A percentile compares a stretch with the other conserved stretches of the same genome.
phyloP scores from a whole-genome alignment of 2,329 filamentous ascomycete species.

The Chaetomiaceae sp. region DNA sequence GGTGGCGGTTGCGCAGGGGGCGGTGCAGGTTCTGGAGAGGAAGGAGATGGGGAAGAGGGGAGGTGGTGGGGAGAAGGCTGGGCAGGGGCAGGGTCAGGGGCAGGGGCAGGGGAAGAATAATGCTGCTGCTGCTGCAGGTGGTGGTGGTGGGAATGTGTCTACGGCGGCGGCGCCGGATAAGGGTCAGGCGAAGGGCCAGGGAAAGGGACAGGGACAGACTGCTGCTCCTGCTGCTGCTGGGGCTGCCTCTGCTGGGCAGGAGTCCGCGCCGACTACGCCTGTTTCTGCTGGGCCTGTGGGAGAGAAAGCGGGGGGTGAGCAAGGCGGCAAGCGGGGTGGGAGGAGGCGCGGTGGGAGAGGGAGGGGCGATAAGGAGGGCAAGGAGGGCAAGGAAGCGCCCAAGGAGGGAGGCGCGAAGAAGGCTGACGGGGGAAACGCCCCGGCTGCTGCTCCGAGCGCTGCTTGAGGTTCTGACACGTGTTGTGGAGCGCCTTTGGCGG shows the following conservation, averaged over 20 bases:
- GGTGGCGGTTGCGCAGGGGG: slow-evolving; percentile 75
- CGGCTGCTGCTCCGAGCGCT: not conserved
- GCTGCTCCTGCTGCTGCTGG: too few relatives aligned
- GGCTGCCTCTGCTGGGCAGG: not conserved
- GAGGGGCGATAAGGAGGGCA: slow-evolving; percentile 14
- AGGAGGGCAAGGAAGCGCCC: slow-evolving; percentile 13
- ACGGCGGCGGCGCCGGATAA: not conserved
- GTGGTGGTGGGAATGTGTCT: not conserved
- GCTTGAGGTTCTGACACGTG: too few relatives aligned
- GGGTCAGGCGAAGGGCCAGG: not conserved
- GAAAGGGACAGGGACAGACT: not conserved
- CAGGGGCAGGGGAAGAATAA: not conserved
- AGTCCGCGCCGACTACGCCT: not conserved
- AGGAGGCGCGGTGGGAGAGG: slow-evolving; percentile 21
- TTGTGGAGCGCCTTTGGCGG: too few relatives aligned
- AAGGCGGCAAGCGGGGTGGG: slow-evolving; percentile 15
- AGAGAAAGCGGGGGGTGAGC: slow-evolving; percentile 9
- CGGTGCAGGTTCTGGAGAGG: slow-evolving; percentile 80
- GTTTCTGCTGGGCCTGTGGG: not conserved
- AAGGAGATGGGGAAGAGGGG: slow-evolving; percentile 53
- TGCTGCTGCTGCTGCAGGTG: not conserved
- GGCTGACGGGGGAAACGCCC: slow-evolving; percentile 1
- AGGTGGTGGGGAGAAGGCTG: too few relatives aligned
- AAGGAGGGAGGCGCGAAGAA: slow-evolving; percentile 9
- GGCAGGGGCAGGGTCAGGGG: slow-evolving; percentile 7